Percentiles rank a stretch among this genome's conserved stretches.
phyloP scores from a whole-genome alignment of 805 yeast species.

The Torulaspora quercuum region DNA sequence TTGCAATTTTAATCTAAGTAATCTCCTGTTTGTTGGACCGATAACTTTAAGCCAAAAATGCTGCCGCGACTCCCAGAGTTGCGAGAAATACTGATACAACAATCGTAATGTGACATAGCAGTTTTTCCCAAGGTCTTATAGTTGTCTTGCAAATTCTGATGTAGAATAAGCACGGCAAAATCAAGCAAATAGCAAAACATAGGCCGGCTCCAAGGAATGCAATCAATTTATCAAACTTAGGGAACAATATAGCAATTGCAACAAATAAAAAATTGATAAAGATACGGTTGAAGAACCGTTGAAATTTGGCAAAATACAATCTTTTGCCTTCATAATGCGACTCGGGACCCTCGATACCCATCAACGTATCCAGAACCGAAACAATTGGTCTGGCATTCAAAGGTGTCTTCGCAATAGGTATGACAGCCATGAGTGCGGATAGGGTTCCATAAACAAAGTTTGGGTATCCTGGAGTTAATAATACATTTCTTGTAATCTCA shows the following conservation, averaged over 20 bases:
- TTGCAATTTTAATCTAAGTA: too few species aligned
- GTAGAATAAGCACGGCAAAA: constrained; percentile 74
- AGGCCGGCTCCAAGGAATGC: constrained; percentile 79
- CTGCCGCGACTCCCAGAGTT: constrained; percentile 58
- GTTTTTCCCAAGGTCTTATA: constrained; percentile 40
- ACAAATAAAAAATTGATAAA: constrained; percentile 58
- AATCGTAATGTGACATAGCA: constrained; percentile 44
- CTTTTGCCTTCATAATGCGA: constrained; percentile 19
- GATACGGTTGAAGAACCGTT: constrained; percentile 36
- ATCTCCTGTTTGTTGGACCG: too few species aligned
- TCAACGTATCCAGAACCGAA: constrained; percentile 59
- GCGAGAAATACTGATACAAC: constrained; percentile 48
- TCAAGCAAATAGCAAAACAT: constrained; percentile 74
- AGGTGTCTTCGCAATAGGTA: constrained; percentile 83
- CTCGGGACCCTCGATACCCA: constrained; percentile 32
- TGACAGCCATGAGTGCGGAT: constrained; percentile 68
- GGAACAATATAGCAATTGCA: constrained; percentile 57
- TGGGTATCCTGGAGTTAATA: constrained; percentile 68
- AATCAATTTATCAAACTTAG: constrained; percentile 77
- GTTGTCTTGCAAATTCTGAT: constrained; percentile 49
- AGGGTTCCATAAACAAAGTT: constrained; percentile 53
- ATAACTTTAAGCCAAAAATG: constrained; percentile 20
- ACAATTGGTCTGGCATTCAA: constrained; percentile 79
- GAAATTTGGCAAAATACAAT: constrained; percentile 21
- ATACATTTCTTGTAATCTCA: constrained; percentile 72